Base-by-base conservation (phyloP, 768 basidiomycete genomes). In the Tulasnella sp. region DNA sequence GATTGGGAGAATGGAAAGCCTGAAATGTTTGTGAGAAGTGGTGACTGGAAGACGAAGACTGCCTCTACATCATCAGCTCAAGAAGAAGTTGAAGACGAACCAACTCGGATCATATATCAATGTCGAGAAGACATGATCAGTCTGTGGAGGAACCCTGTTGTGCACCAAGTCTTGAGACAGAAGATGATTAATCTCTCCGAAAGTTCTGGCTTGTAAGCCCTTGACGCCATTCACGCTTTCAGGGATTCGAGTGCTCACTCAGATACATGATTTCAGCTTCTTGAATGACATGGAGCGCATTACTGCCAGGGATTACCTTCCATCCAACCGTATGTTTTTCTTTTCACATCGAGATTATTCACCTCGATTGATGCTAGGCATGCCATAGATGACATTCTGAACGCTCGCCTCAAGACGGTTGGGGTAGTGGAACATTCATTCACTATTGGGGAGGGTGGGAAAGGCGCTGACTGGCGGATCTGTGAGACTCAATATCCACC, bases 371-470 rank as follows among this genome's bases (percentile, higher is more conserved):
- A n/a, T 5, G 28, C 8, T 15, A n/a, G n/a, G n/a, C 35, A 25
- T 48, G 19, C 40, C 31, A 10, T 48, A 56, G 55, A 41, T 20
- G 55, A 56, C 29, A 53, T 56, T 29, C 49, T 54, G n/a, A 56
- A 54, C 19, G 55, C 55, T 13, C 55, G 55, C 15, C 28, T 56
- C 24, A 53, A 53, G 45, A 56, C 55, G 24, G 53, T 56, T 27
- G 55, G 55, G 9, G 53, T 56, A 3, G 41, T 50, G 19, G 55
- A 56, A 34, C 51, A 53, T 31, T 45, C 28, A n/a, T 53, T 53
- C 43, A n/a, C 42, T 34, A 22, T 28, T 53, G 19, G 27, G 37
- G 15, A 19, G 31, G 44, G 44, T 19, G 51, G 46, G 25, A 45
- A 46, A 31, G 28, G 43, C 24, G 32, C 46, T 5, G 51, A 53